Base-by-base conservation (phyloP, 2,329 filamentous ascomycete genomes). In the Kalaharituber pfeilii region DNA sequence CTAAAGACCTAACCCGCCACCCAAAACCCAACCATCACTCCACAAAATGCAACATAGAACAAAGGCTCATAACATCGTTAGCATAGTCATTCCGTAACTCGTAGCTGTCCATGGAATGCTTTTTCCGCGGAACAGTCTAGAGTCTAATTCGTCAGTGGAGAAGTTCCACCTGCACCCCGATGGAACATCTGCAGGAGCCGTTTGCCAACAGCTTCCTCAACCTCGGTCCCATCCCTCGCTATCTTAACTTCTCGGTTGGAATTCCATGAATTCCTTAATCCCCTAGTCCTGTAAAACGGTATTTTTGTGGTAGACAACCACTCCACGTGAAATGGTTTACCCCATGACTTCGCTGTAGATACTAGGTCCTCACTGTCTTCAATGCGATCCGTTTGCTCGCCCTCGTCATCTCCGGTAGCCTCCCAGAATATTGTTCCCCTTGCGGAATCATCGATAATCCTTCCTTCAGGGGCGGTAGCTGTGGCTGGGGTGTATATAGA, bases 401-500 rank as follows among this genome's bases (percentile, higher is more conserved):
- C 42, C 3, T 42, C 49, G n/a, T 56, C 42, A 20, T 25, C 42
- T 15, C n/a, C 42, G 50, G 89, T 82, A 5, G 82, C 81, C 67
- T 96, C 89, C 89, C 89, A 96, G 64, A 96, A 96, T 39, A 95
- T 94, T 0, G 88, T 95, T 0, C 89, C 89, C n/a, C 89, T 77
- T 0, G 86, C 83, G 3, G 85, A 88, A 66, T 96, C 89, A 64
- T 94, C 86, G 49, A 95, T 89, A 56, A 96, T 93, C 53, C 81
- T 80, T 24, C 89, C 89, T 63, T 77, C 82, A 0, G 88, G 88
- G 2, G 84, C 82, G 51, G 75, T 81, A 49, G 84, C 80, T 0
- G 83, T 93, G 18, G 85, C 80, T 55, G 82, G 78, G 22, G 86
- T 94, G 0, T 80, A 75, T 9, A 87, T 93, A 5, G 85, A 84